Conservation (phyloP, 2,329 filamentous ascomycete species). For the Claviceps africana region DNA sequence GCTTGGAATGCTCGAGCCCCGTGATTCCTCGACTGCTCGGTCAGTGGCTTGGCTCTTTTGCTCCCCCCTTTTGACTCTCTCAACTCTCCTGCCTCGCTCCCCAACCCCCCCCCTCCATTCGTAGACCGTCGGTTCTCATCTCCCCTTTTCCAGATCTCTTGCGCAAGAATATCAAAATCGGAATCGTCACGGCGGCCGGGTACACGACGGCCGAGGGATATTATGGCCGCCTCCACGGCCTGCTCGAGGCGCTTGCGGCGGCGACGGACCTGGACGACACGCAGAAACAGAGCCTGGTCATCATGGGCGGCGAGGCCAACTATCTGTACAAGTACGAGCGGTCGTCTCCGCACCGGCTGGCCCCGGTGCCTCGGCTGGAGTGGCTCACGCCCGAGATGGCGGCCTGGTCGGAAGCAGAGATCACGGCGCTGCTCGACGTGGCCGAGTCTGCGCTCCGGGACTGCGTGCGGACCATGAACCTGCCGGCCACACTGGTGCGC, state of each 20-base stretch:
- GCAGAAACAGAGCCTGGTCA: slow-evolving; percentile 67
- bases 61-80: too few species aligned
- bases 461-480: slow-evolving; percentile 63
- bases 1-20: slow-evolving; percentile 59
- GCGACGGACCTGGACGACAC: slow-evolving; percentile 44
- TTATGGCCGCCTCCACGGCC: slow-evolving; percentile 71
- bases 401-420: slow-evolving; percentile 62
- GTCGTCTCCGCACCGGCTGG: slow-evolving; percentile 50
- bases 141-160: slow-evolving; percentile 48
- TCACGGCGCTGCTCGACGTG: slow-evolving; percentile 69
- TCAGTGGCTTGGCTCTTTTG: slow-evolving; percentile 12
- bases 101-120: too few species aligned
- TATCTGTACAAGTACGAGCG: slow-evolving; percentile 76
- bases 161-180: slow-evolving; percentile 64
- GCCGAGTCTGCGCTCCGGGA: slow-evolving; percentile 74
- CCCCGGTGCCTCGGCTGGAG: slow-evolving; percentile 47
- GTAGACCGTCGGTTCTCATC: too few species aligned
- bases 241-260: slow-evolving; percentile 62
- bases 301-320: slow-evolving; percentile 93
- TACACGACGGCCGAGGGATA: slow-evolving; percentile 83
- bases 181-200: slow-evolving; percentile 91
- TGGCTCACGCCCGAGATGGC: slow-evolving; percentile 73
- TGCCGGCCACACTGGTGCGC: slow-evolving; percentile 67
- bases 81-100: too few species aligned
- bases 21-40: slow-evolving; percentile 53